These are phyloP conservation scores for Fusarium tricinctum DNA, from an alignment of 2,329 filamentous ascomycete genomes.

Conservation along the genomic window DNA sequence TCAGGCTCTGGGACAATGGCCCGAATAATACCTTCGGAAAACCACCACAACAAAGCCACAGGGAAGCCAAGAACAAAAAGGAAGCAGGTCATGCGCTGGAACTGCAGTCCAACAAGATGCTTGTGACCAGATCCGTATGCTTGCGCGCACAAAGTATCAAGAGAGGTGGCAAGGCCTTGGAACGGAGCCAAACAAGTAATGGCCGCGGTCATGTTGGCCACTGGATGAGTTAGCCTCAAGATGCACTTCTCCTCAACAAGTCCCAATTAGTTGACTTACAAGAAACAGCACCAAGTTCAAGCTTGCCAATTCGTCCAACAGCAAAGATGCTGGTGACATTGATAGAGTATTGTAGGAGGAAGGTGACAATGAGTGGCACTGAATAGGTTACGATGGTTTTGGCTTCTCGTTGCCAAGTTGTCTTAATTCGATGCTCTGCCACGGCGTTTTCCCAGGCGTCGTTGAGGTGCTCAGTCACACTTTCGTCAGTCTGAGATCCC, in stretches of 20 bases:
- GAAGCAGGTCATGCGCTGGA: constrained; percentile 86
- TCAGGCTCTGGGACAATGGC: constrained; percentile 65
- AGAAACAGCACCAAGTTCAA: constrained; percentile 63
- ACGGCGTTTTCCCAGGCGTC: constrained; percentile 90
- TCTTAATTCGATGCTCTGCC: constrained; percentile 82
- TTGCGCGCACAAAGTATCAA: constrained; percentile 94
- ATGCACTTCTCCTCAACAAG: background rate
- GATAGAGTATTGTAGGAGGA: constrained; percentile 85
- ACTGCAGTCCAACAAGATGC: constrained; percentile 85
- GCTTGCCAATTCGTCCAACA: constrained; percentile 80
- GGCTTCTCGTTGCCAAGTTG: constrained; percentile 90
- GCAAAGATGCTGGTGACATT: constrained; percentile 87
- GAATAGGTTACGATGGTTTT: constrained; percentile 83
- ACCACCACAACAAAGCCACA: constrained; percentile 79
- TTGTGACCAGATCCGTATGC: constrained; percentile 93
- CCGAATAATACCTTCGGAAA: constrained; percentile 74
- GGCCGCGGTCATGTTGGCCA: constrained; percentile 80
- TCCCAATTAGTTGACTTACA: constrained; percentile 48
- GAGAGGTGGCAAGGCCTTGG: constrained; percentile 87
- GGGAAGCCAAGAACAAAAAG: constrained; percentile 79
- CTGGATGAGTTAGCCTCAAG: constrained; percentile 40
- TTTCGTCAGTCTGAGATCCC: constrained; percentile 55
- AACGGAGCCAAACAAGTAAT: constrained; percentile 84
- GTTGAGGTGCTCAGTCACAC: constrained; percentile 70
- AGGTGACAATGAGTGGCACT: constrained; percentile 76